Conservation (phyloP, 768 basidiomycete genomes). For the Russula foetens region DNA sequence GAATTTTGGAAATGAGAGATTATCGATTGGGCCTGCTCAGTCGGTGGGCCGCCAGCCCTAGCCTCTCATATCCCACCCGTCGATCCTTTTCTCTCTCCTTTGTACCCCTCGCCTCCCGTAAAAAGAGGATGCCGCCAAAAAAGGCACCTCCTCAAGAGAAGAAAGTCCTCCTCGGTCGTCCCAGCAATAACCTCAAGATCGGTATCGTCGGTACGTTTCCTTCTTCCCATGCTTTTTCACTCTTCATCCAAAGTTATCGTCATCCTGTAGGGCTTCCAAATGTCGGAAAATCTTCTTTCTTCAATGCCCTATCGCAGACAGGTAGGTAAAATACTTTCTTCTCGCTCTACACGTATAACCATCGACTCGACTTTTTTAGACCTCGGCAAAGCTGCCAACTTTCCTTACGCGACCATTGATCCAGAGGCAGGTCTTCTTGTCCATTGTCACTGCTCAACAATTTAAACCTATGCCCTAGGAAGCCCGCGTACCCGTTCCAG, state of each 20-base stretch:
- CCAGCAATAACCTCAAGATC: conserved; percentile 95
- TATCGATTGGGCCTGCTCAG: conserved; percentile 18
- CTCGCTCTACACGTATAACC: neutral
- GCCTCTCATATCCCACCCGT: neutral
- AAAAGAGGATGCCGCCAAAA: conserved; percentile 86
- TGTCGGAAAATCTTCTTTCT: conserved; percentile 99
- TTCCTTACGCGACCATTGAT: conserved; percentile 91
- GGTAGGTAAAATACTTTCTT: conserved; percentile 38
- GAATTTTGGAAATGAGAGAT: conserved; percentile 17
- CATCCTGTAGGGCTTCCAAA: conserved; percentile 70
- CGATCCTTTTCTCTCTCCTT: conserved; percentile 33
- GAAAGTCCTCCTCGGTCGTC: conserved; percentile 81
- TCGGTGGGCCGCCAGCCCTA: neutral
- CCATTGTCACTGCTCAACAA: neutral
- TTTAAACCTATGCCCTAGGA: conserved; percentile 32
- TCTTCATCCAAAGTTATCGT: neutral
- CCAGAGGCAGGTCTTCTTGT: conserved; percentile 45
- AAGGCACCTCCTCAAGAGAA: conserved; percentile 73
- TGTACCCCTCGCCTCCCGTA: conserved; percentile 30
- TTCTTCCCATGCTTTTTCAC: conserved; percentile 24
- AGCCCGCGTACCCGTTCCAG: conserved; percentile 94
- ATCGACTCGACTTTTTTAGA: conserved; percentile 37
- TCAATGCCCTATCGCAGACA: conserved; percentile 91
- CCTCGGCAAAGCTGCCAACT: conserved; percentile 93
- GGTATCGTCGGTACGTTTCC: conserved; percentile 88